Percentiles rank a stretch among this genome's conserved stretches.
phyloP scores from a whole-genome alignment of 257 asterid species.

The Mitragyna speciosa region DNA sequence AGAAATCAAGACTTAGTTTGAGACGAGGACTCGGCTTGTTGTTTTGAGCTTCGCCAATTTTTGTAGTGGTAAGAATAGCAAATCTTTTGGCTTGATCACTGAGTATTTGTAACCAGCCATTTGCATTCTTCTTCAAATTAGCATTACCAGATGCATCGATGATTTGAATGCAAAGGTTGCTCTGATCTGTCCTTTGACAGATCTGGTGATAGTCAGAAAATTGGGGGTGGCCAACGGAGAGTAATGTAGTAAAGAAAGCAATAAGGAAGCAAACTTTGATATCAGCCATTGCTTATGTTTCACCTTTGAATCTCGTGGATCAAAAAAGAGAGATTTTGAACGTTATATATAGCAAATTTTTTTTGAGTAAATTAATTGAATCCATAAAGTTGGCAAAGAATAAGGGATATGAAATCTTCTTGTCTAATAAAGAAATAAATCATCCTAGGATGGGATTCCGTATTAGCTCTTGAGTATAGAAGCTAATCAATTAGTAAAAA shows the following conservation, averaged over 20 bases:
- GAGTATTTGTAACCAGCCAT: neutral
- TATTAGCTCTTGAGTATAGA: too few species aligned
- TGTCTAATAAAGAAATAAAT: neutral
- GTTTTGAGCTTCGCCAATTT: neutral
- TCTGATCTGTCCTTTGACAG: neutral
- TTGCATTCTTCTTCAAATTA: neutral
- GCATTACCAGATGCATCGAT: neutral
- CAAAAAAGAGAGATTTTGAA: neutral
- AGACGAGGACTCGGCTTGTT: neutral
- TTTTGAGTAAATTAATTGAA: neutral
- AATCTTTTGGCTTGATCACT: neutral
- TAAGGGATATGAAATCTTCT: neutral
- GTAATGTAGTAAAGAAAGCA: neutral
- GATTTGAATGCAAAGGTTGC: neutral
- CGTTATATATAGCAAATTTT: neutral
- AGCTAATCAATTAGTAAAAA: too few species aligned
- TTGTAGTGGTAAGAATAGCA: neutral
- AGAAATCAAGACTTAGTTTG: neutral
- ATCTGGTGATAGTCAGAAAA: neutral
- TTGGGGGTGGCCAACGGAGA: neutral
- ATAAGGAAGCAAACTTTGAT: neutral
- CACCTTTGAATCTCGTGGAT: neutral
- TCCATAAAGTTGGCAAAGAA: neutral
- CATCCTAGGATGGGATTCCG: neutral
- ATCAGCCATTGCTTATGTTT: neutral